Evolutionary conservation across 140 eudicot genomes (phyloP).

Genomic region (Bidens hawaiensis): DNA sequence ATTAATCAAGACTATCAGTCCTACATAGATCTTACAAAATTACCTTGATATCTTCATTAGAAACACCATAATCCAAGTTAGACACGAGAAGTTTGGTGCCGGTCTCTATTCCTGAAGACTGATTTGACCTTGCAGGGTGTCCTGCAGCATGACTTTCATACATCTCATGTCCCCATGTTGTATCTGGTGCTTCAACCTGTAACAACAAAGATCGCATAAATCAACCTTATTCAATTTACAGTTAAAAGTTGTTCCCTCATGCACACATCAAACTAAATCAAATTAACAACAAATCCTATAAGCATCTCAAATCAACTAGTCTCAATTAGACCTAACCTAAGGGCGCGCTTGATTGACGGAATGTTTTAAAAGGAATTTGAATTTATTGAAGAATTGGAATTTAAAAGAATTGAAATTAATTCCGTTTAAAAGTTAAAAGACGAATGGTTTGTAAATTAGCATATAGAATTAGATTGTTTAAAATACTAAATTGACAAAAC

Average conservation of each 20-base stretch:
- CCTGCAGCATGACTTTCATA: constrained; percentile 37
- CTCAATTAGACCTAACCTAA: constrained; percentile 6
- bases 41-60: constrained; percentile 59
- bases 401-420: no score
- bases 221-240: background rate
- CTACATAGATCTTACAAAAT: background rate
- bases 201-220: background rate
- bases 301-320: background rate
- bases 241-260: background rate
- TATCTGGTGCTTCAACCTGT: constrained; percentile 49
- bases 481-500: no score
- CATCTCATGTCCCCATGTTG: constrained; percentile 61
- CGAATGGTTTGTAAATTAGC: no score
- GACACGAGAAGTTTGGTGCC: constrained; percentile 53
- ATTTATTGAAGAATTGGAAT: no score
- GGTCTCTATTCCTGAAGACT: constrained; percentile 44
- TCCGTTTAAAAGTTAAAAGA: background rate
- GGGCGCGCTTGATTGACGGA: no score
- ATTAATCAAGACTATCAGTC: no score
- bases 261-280: constrained; percentile 1
- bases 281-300: background rate
- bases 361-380: no score
- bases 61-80: constrained; percentile 59
- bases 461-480: no score
- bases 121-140: constrained; percentile 30